Conservation (phyloP, 306 rosid species). For the Quercus cerris region DNA sequence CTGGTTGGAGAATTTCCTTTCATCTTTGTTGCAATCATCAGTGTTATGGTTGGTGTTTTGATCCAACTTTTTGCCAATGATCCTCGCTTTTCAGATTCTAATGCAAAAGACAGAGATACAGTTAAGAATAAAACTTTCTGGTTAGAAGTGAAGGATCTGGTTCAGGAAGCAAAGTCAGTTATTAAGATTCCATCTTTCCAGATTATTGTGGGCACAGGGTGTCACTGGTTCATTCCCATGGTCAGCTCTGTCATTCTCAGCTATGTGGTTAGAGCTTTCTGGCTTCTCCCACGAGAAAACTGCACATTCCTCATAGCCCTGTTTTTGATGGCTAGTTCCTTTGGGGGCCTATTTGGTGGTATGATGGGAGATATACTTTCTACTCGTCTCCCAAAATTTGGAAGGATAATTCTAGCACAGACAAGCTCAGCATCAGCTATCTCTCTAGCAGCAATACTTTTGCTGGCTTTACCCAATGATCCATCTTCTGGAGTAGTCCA, state of each 20-base stretch:
- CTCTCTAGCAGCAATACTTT: constrained; percentile 77
- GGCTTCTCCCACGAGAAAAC: constrained; percentile 79
- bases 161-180: constrained; percentile 65
- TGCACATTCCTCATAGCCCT: constrained; percentile 64
- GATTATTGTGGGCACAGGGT: constrained; percentile 86
- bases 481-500: constrained; percentile 50
- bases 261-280: constrained; percentile 95
- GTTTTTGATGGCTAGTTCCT: constrained; percentile 65
- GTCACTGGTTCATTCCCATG: constrained; percentile 89
- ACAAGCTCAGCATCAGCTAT: constrained; percentile 88
- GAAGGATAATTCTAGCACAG: constrained; percentile 84
- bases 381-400: constrained; percentile 57
- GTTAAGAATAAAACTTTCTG: constrained; percentile 41
- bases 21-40: constrained; percentile 77
- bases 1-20: constrained; percentile 93
- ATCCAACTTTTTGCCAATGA: constrained; percentile 72
- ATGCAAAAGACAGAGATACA: constrained; percentile 20
- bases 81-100: constrained; percentile 56
- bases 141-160: constrained; percentile 61
- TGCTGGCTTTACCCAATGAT: constrained; percentile 55
- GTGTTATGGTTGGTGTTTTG: constrained; percentile 63
- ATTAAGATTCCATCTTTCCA: constrained; percentile 72
- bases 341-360: constrained; percentile 90
- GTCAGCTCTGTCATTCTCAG: constrained; percentile 81
- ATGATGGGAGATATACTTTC: constrained; percentile 82